Conservation (phyloP, 768 basidiomycete genomes). For the Rhodosporidiobolus odoratus region DNA sequence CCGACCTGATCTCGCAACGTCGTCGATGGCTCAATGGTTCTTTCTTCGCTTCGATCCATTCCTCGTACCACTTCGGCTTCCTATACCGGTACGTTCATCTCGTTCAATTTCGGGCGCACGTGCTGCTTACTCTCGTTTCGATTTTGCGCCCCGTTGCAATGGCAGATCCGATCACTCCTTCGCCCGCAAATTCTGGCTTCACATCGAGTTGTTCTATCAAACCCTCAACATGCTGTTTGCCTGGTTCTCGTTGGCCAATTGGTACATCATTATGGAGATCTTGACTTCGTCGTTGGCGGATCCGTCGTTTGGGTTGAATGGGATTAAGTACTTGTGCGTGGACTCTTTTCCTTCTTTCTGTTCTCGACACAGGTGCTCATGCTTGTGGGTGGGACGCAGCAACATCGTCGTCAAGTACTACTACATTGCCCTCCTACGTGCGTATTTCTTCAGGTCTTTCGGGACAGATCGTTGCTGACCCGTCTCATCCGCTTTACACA, state of each 20-base stretch:
- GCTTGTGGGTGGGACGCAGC: too few species aligned
- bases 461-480: too few species aligned
- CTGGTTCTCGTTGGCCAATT: conserved; percentile 37
- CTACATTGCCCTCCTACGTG: conserved; percentile 76
- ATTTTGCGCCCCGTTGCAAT: neutral
- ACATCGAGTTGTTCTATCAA: conserved; percentile 88
- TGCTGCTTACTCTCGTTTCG: too few species aligned
- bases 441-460: conserved; percentile 61
- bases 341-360: neutral
- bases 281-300: conserved; percentile 71
- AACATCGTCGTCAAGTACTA: conserved; percentile 78
- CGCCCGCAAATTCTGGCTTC: conserved; percentile 84
- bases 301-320: conserved; percentile 55
- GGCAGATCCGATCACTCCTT: conserved; percentile 64
- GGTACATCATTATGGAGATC: conserved; percentile 44
- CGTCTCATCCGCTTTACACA: too few species aligned
- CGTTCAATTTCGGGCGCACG: too few species aligned
- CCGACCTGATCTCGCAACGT: conserved; percentile 89
- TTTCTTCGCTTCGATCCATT: conserved; percentile 94
- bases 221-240: conserved; percentile 71
- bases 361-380: neutral
- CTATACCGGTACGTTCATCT: conserved; percentile 63
- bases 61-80: conserved; percentile 86
- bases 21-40: conserved; percentile 93
- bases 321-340: conserved; percentile 54